phyloP scores from a whole-genome alignment of 495 filamentous ascomycete genomes.

The Tirmania nivea region DNA sequence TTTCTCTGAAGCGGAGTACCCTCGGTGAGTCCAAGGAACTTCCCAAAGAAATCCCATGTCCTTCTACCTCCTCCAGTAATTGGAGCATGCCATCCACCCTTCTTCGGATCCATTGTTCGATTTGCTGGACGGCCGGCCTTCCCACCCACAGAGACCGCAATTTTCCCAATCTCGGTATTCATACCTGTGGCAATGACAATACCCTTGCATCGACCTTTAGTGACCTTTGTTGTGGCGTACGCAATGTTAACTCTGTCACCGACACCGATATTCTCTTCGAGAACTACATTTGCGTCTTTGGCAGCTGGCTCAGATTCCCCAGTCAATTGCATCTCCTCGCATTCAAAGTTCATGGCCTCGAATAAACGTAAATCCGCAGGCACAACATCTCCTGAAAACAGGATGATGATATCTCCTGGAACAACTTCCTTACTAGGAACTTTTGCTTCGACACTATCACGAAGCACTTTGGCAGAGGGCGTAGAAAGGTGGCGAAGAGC shows the following conservation, averaged over 20 bases:
- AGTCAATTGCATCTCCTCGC: slow-evolving; percentile 48
- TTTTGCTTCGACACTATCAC: slow-evolving; percentile 41
- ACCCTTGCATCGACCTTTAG: slow-evolving; percentile 44
- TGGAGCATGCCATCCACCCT: slow-evolving; percentile 36
- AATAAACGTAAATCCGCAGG: slow-evolving; percentile 56
- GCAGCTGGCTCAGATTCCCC: slow-evolving; percentile 46
- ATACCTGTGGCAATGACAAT: slow-evolving; percentile 53
- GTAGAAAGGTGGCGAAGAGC: slow-evolving; percentile 56
- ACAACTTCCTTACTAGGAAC: slow-evolving; percentile 53
- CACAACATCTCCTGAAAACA: slow-evolving; percentile 69
- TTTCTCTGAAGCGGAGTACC: slow-evolving; percentile 71
- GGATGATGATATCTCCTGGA: slow-evolving; percentile 57
- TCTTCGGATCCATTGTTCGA: slow-evolving; percentile 39
- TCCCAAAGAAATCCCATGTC: slow-evolving; percentile 39
- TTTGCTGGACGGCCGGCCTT: slow-evolving; percentile 34
- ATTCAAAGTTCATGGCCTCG: slow-evolving; percentile 58
- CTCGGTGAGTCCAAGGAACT: slow-evolving; percentile 51
- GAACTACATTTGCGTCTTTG: slow-evolving; percentile 24
- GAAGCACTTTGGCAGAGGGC: slow-evolving; percentile 53
- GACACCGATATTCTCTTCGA: slow-evolving; percentile 33
- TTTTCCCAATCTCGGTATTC: slow-evolving; percentile 68
- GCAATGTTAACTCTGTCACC: slow-evolving; percentile 49
- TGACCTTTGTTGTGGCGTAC: slow-evolving; percentile 44
- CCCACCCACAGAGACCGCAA: slow-evolving; percentile 41
- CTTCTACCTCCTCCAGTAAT: slow-evolving; percentile 35